Conservation (phyloP, 2,329 filamentous ascomycete species). For the Geoglossum cookeanum region DNA sequence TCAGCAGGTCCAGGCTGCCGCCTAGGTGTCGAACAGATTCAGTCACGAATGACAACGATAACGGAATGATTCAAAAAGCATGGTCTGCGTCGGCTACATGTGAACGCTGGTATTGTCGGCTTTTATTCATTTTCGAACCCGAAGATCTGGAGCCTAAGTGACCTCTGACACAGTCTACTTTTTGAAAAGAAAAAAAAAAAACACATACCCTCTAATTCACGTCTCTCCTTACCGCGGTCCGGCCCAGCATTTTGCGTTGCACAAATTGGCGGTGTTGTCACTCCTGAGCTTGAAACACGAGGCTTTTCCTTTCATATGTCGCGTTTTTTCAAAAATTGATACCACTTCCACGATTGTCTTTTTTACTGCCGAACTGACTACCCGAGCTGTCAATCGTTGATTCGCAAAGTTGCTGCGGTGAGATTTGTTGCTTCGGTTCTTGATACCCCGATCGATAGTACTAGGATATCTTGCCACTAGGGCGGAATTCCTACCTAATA, state of each 20-base stretch:
- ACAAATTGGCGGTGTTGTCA: conserved; percentile 2
- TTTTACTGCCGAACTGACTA: background rate
- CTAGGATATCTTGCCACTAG: conserved; percentile 3
- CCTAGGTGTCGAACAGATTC: background rate
- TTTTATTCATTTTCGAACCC: background rate
- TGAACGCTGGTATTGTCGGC: background rate
- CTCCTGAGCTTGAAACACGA: background rate
- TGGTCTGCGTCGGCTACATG: background rate
- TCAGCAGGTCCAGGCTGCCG: conserved; percentile 1
- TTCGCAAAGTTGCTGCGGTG: background rate
- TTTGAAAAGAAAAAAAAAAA: too few species aligned
- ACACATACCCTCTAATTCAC: background rate
- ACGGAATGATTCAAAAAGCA: background rate
- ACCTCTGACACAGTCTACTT: too few species aligned
- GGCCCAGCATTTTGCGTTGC: conserved; percentile 2
- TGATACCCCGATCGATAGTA: conserved; percentile 2
- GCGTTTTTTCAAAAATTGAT: conserved; percentile 1
- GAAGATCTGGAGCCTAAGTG: background rate
- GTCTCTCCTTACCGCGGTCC: background rate
- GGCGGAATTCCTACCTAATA: conserved; percentile 3
- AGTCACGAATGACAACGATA: background rate
- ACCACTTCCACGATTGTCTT: conserved; percentile 2
- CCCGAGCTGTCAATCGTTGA: background rate
- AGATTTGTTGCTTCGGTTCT: conserved; percentile 1
- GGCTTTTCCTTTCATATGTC: background rate